Conservation (phyloP, 345 rosid genomes). For the Litchi chinensis region DNA sequence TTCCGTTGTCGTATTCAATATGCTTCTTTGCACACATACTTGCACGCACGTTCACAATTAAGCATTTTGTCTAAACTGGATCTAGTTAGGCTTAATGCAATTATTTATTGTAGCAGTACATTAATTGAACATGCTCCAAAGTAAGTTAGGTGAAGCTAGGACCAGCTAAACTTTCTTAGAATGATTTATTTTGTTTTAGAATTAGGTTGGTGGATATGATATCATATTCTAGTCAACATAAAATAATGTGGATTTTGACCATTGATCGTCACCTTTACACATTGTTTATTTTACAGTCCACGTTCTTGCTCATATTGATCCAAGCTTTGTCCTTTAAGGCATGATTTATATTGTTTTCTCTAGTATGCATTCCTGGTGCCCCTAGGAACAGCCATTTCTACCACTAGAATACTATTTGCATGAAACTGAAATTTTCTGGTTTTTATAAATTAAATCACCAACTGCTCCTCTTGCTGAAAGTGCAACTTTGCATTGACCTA, state of each 20-base stretch:
- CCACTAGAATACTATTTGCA: background rate
- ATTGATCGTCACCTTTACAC: background rate
- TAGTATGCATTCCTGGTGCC: background rate
- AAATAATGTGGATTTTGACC: background rate
- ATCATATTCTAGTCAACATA: background rate
- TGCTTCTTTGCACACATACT: background rate
- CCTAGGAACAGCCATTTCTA: background rate
- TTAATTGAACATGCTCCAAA: background rate
- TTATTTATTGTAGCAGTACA: background rate
- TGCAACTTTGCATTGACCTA: background rate
- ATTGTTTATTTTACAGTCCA: background rate
- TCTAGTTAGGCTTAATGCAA: slow-evolving; percentile 20
- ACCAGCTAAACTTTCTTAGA: background rate
- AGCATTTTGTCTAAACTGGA: background rate
- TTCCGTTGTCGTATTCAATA: slow-evolving; percentile 1
- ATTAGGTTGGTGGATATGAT: background rate
- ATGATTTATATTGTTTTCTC: background rate
- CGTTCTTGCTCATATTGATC: slow-evolving; percentile 15
- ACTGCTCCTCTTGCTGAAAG: slow-evolving; percentile 12
- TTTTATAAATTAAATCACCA: background rate
- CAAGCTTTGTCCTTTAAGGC: background rate
- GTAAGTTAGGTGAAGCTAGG: background rate
- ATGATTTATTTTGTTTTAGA: background rate
- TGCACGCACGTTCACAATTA: background rate
- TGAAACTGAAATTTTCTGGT: background rate